These are phyloP conservation scores for Babesia ovata DNA, from an alignment of 169 alveolate species.

Conservation along the genomic window DNA sequence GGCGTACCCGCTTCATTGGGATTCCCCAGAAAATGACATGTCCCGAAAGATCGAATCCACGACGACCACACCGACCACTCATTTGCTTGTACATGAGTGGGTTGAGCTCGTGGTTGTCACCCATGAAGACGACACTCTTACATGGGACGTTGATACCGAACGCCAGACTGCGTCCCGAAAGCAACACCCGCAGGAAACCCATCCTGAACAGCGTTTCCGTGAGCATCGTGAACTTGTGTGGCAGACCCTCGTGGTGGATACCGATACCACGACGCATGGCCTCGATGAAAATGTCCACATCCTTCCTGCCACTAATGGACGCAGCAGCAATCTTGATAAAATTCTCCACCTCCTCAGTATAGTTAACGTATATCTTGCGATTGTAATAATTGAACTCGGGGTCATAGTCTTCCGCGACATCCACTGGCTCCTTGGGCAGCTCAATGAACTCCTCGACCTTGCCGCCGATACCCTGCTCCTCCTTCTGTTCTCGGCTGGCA, in stretches of 20 bases:
- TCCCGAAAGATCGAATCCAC: slow-evolving; percentile 91
- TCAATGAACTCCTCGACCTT: slow-evolving; percentile 75
- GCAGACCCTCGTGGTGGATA: slow-evolving; percentile 88
- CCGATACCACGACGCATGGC: slow-evolving; percentile 90
- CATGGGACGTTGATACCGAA: slow-evolving; percentile 93
- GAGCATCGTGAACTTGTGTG: slow-evolving; percentile 73
- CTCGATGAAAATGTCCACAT: slow-evolving; percentile 73
- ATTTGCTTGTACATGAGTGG: slow-evolving; percentile 90
- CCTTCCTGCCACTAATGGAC: slow-evolving; percentile 72
- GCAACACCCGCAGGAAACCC: slow-evolving; percentile 83
- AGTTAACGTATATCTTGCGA: slow-evolving; percentile 72
- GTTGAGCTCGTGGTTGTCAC: slow-evolving; percentile 82
- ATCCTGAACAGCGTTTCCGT: slow-evolving; percentile 85
- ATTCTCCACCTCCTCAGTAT: slow-evolving; percentile 77
- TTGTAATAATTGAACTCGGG: slow-evolving; percentile 83
- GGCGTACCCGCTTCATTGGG: slow-evolving; percentile 80
- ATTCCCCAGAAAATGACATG: slow-evolving; percentile 87
- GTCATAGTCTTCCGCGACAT: slow-evolving; percentile 86
- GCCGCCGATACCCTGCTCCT: slow-evolving; percentile 82
- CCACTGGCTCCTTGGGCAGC: slow-evolving; percentile 82
- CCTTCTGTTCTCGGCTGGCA: slow-evolving; percentile 82
- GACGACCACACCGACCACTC: slow-evolving; percentile 91
- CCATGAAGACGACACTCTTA: slow-evolving; percentile 83
- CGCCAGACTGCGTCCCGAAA: slow-evolving; percentile 87
- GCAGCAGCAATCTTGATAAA: slow-evolving; percentile 73